A percentile compares a stretch with the other conserved stretches of the same genome.
These are phyloP conservation scores for Russula vinacea DNA, from an alignment of 768 basidiomycete genomes.

Conservation along the genomic window DNA sequence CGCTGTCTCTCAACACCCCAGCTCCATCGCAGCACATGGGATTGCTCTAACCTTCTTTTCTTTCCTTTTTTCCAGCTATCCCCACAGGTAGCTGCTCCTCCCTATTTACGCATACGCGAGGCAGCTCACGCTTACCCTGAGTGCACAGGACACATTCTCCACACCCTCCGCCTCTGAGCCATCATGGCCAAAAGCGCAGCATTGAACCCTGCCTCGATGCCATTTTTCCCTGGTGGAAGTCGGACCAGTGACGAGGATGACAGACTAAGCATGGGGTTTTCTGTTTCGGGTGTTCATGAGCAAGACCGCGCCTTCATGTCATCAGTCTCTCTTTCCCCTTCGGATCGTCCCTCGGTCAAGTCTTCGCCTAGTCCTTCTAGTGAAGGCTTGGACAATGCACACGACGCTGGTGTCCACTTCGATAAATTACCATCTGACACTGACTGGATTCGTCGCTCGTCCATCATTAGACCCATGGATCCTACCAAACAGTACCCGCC, in stretches of 20 bases:
- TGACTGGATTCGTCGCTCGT: constrained; percentile 32
- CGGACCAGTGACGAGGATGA: constrained; percentile 57
- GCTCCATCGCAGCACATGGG: constrained; percentile 28
- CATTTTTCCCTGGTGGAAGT: constrained; percentile 75
- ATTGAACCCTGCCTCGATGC: constrained; percentile 77
- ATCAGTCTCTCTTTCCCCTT: constrained; percentile 55
- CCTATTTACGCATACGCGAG: constrained; percentile 14
- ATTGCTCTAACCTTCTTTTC: constrained; percentile 18
- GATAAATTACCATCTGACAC: constrained; percentile 33
- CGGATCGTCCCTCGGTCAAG: constrained; percentile 62
- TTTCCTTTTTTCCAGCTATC: constrained; percentile 3
- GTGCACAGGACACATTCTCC: constrained; percentile 23
- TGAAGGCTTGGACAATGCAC: constrained; percentile 35
- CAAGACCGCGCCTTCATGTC: constrained; percentile 48
- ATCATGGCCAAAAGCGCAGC: constrained; percentile 71
- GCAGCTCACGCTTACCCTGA: constrained; percentile 19
- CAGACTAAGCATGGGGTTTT: constrained; percentile 44
- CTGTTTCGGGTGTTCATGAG: constrained; percentile 46
- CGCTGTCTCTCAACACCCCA: constrained; percentile 16
- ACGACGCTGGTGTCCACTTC: constrained; percentile 32
- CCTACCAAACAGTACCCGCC: constrained; percentile 35
- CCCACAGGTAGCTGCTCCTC: constrained; percentile 23
- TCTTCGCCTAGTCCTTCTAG: constrained; percentile 66
- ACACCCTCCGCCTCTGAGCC: constrained; percentile 24
- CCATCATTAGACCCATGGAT: constrained; percentile 25